Base-by-base conservation (phyloP, 2,329 filamentous ascomycete species). In the Sporothrix dimorphospora region DNA sequence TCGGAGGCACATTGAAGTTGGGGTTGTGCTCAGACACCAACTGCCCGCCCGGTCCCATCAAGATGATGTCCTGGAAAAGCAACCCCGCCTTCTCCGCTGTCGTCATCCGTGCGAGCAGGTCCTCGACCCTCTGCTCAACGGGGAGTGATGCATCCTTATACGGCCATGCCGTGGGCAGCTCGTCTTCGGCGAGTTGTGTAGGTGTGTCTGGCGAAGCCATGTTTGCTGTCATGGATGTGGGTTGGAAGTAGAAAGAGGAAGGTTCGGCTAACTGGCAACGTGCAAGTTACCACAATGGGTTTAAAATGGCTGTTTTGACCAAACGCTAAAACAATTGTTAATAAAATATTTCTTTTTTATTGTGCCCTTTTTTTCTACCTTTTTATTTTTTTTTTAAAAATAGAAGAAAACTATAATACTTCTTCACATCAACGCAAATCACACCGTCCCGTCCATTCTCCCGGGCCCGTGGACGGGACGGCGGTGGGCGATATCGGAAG, bases 31-130 rank as follows among this genome's bases (percentile, higher is more conserved):
- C 57, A 8, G 57, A 38, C 16, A n/a, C 57, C 30, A 61, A 30
- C 30, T 61, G 57, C 16, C 57, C 57, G 7, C 57, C 57, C 14
- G 57, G 57, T 16, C 57, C 57, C 30, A 61, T 61, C 57, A 61
- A 16, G 57, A 61, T 61, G 19, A 61, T 61, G 57, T 61, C 57
- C 34, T 61, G 57, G 57, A 61, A 61, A 16, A 61, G 57, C 30
- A 61, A 12, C 30, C 57, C 57, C 16, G 57, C 57, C 57, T 61
- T 61, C 57, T 61, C 57, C 30, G 30, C 57, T 27, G 34, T 38
- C 30, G 57, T 61, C 57, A 61, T 61, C 11, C 57, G 30, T 2
- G 30, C 14, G 6, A 61, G 57, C 2, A 61, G 57, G 14, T 55
- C 53, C 1, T 55, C 53, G 14, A 34, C 53, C 24, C 53, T 24